A percentile compares a stretch with the other conserved stretches of the same genome.
These are phyloP conservation scores for Fusarium secorum DNA, from an alignment of 2,329 filamentous ascomycete species.

Conservation along the genomic window DNA sequence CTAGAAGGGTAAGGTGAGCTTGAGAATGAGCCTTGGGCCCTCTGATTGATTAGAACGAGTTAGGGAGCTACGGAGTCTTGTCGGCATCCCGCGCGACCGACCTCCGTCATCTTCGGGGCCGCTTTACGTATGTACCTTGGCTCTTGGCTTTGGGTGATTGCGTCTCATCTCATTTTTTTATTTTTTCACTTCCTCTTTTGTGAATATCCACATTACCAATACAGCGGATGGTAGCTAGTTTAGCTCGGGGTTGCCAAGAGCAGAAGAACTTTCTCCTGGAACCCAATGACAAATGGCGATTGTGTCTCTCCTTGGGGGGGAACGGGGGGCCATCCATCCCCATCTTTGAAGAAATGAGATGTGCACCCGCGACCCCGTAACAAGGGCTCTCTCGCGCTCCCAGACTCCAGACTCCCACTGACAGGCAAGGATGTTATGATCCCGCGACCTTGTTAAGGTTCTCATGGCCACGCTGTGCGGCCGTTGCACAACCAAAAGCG, in stretches of 20 bases:
- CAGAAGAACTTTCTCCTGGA: not conserved
- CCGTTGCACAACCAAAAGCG: constrained; percentile 2
- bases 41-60: not conserved
- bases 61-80: not conserved
- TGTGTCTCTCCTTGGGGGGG: not conserved
- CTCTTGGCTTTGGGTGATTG: constrained; percentile 1
- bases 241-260: not conserved
- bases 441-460: constrained; percentile 19
- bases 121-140: not conserved
- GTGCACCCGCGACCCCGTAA: not conserved
- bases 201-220: constrained; percentile 9
- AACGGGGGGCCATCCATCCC: not conserved
- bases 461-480: constrained; percentile 14
- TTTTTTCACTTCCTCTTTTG: not conserved
- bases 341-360: constrained; percentile 7
- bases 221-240: not conserved
- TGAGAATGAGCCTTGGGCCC: not conserved
- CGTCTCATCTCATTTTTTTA: not conserved
- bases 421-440: constrained; percentile 19
- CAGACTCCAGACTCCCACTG: not conserved
- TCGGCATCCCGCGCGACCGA: constrained; percentile 11
- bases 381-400: not conserved
- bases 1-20: constrained; percentile 22
- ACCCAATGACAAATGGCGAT: constrained; percentile 18
- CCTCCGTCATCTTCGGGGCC: constrained; percentile 3